Percentiles rank a stretch among this genome's conserved stretches.
phyloP scores from a whole-genome alignment of 2,329 filamentous ascomycete genomes.

The Elsinoe perseae region DNA sequence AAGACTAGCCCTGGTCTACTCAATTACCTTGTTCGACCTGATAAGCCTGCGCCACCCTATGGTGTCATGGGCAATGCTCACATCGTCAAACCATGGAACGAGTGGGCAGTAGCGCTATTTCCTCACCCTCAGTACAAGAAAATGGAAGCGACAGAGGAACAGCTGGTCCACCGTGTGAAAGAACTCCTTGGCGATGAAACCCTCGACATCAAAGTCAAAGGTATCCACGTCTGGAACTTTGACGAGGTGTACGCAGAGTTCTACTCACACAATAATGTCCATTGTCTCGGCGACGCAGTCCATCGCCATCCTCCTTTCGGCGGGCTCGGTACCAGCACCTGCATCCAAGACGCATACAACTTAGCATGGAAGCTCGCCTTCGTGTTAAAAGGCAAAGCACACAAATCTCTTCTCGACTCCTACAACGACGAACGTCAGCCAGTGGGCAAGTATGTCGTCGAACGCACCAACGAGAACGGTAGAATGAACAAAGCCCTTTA shows the following conservation, averaged over 20 bases:
- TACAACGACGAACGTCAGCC: slow-evolving; percentile 32
- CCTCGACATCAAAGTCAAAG: slow-evolving; percentile 44
- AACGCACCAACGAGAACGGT: slow-evolving; percentile 48
- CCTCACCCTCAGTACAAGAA: slow-evolving; percentile 34
- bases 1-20: slow-evolving; percentile 49
- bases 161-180: slow-evolving; percentile 41
- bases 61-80: slow-evolving; percentile 45
- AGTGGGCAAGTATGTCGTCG: slow-evolving; percentile 43
- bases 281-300: slow-evolving; percentile 51
- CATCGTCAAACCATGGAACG: slow-evolving; percentile 57
- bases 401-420: slow-evolving; percentile 24
- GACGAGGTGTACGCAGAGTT: slow-evolving; percentile 54
- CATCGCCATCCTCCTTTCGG: slow-evolving; percentile 53
- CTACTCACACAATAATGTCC: slow-evolving; percentile 45
- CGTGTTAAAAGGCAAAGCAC: slow-evolving; percentile 26
- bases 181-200: slow-evolving; percentile 51
- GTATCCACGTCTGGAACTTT: slow-evolving; percentile 51
- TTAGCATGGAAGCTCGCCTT: slow-evolving; percentile 34
- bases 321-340: slow-evolving; percentile 52
- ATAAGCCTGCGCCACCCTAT: slow-evolving; percentile 45
- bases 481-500: slow-evolving; percentile 43
- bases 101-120: slow-evolving; percentile 50
- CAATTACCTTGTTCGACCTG: slow-evolving; percentile 53
- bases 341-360: slow-evolving; percentile 34
- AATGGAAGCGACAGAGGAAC: slow-evolving; percentile 38